Evolutionary conservation across 2,329 filamentous ascomycete genomes (phyloP), one percentile per base, ranked within the genome.

Genomic region (Calonectria pseudoreteaudii): DNA sequence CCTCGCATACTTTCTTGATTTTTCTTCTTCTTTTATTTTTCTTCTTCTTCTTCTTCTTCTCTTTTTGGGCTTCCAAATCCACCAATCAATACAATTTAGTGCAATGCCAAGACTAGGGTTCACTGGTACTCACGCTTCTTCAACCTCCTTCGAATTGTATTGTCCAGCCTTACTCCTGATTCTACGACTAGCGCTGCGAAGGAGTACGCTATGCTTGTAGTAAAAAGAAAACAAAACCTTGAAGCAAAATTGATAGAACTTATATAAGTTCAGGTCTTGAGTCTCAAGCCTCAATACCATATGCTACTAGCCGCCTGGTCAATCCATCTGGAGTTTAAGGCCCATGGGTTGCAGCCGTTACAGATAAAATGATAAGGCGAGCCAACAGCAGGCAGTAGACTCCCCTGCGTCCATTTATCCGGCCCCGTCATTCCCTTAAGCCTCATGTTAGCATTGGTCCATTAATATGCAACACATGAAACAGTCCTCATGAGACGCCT

Each of bases 401-500:
- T 6, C 44, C n/a, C 41, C 20, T n/a, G 20, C 41, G 20, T 11
- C 41, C 41, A 47, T 47, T 47, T 47, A 47, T 47, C 4, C 23
- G n/a, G 26, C 16, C 38, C 30, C 26, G 7, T 30, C 16, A 23
- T 20, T 65, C 28, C 30, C 30, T 18, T 26, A 31, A 30, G 20
- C 26, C 28, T 47, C 41, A 23, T 18, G 4, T 16, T 34, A n/a
- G 26, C 13, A 41, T 31, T 53, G 30, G 23, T 31, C 26, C 14
- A 44, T 65, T 5, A 69, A 62, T 5, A 56, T 53, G 44, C 13
- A 34, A 66, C 68, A 31, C 68, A 56, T 66, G 60, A 56, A 62
- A 49, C 36, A 30, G 52, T 56, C 18, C 50, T 47, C 20, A 36
- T 38, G 49, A 70, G 49, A 58, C 60, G 38, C 30, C 20, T 38